A percentile compares a stretch with the other conserved stretches of the same genome.
phyloP scores from a whole-genome alignment of 345 rosid genomes.

The Hibiscus syriacus region DNA sequence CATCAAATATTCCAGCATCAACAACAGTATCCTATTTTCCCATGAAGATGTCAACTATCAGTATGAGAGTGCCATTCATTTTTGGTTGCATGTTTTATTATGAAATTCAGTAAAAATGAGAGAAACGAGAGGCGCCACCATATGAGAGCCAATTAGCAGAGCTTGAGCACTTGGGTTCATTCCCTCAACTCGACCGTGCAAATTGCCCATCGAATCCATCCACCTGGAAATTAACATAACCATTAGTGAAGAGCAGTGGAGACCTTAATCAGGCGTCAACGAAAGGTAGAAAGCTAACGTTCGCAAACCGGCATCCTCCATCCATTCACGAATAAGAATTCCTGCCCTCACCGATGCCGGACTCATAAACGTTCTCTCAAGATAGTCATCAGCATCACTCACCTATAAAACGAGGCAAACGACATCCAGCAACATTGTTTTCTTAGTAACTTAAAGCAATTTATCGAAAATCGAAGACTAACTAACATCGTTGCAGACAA shows the following conservation, averaged over 20 bases:
- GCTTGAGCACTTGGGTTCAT: constrained; percentile 49
- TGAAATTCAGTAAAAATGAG: constrained; percentile 2
- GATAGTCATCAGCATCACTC: constrained; percentile 65
- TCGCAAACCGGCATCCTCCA: constrained; percentile 95
- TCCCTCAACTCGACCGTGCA: constrained; percentile 83
- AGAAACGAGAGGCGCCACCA: constrained; percentile 36
- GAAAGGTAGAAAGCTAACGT: constrained; percentile 50
- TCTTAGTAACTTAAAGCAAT: background rate
- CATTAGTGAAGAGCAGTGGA: constrained; percentile 11
- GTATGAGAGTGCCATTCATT: constrained; percentile 11
- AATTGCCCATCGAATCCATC: constrained; percentile 86
- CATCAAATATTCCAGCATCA: constrained; percentile 97
- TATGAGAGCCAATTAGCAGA: constrained; percentile 80
- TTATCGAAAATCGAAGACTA: background rate
- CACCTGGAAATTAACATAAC: constrained; percentile 42
- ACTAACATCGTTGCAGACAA: background rate
- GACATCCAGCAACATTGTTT: background rate
- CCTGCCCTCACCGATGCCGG: constrained; percentile 68
- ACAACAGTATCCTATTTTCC: constrained; percentile 85
- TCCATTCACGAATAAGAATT: constrained; percentile 53
- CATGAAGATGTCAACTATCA: constrained; percentile 27
- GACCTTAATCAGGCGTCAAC: background rate
- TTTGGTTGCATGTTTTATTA: constrained; percentile 8
- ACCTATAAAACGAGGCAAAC: constrained; percentile 38
- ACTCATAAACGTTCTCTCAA: constrained; percentile 93